These are phyloP conservation scores for Dimargaris cristalligena DNA, from an alignment of 192 early-diverging fungal genomes.

Conservation along the genomic window DNA sequence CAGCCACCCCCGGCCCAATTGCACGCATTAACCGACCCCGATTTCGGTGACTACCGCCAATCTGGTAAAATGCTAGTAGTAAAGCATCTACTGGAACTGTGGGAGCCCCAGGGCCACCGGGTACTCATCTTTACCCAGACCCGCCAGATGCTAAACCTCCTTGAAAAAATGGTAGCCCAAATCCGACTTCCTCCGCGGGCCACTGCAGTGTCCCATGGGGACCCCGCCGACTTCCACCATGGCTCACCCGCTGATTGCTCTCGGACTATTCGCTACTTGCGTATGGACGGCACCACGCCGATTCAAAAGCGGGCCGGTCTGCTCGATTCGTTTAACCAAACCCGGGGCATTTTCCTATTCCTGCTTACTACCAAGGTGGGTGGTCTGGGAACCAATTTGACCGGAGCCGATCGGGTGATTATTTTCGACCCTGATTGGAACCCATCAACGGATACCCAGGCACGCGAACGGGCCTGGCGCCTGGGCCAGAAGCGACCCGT, in stretches of 20 bases:
- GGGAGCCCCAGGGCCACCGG: slow-evolving; percentile 67
- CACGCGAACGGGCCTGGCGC: slow-evolving; percentile 89
- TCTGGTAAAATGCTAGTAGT: slow-evolving; percentile 91
- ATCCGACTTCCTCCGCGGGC: slow-evolving; percentile 2
- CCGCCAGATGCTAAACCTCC: slow-evolving; percentile 85
- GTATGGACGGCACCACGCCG: slow-evolving; percentile 95
- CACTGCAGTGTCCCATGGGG: background rate
- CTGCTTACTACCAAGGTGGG: slow-evolving; percentile 96
- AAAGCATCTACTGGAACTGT: slow-evolving; percentile 61
- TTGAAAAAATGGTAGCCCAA: slow-evolving; percentile 53
- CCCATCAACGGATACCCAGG: slow-evolving; percentile 88
- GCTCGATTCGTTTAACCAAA: slow-evolving; percentile 77
- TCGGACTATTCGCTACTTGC: slow-evolving; percentile 38
- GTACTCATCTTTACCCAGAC: slow-evolving; percentile 91
- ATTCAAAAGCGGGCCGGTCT: slow-evolving; percentile 67
- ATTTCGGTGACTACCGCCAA: slow-evolving; percentile 41
- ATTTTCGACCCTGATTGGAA: slow-evolving; percentile 99
- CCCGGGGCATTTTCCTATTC: slow-evolving; percentile 62
- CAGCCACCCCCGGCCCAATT: background rate
- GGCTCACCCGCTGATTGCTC: no score
- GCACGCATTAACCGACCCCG: slow-evolving; percentile 13
- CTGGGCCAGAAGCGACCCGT: slow-evolving; percentile 78
- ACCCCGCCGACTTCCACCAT: background rate
- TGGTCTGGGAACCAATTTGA: slow-evolving; percentile 88
- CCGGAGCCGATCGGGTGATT: slow-evolving; percentile 83